Conservation (phyloP, 1,284 basidiomycete genomes). For the Fomes fomentarius region DNA sequence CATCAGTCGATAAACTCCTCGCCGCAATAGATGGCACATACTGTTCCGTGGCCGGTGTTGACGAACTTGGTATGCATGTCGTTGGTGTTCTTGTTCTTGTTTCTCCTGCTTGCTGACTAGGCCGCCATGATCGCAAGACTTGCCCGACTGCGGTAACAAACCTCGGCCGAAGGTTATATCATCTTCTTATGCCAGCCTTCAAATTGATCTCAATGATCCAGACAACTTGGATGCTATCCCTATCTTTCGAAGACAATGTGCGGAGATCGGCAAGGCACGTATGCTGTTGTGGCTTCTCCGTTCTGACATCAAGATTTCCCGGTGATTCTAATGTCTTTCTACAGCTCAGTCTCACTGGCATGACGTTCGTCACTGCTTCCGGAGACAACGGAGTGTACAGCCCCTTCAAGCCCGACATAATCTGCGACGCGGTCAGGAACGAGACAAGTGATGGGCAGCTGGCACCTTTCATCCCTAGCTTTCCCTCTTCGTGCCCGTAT, state of each 20-base stretch:
- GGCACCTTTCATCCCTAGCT: conserved; percentile 18
- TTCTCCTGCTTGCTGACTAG: no score
- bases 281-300: no score
- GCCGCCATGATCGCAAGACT: conserved; percentile 46
- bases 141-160: conserved; percentile 40
- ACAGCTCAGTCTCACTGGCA: conserved; percentile 28
- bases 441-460: conserved; percentile 39
- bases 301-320: no score
- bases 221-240: conserved; percentile 40
- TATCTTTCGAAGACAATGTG: conserved; percentile 50
- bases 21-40: not conserved
- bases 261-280: conserved; percentile 41
- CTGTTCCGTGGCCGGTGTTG: conserved; percentile 3
- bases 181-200: conserved; percentile 46
- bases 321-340: conserved; percentile 14
- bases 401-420: no score
- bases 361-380: conserved; percentile 21
- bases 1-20: not conserved
- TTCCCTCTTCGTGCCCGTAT: conserved; percentile 48
- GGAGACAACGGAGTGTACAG: conserved; percentile 22
- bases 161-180: conserved; percentile 38
- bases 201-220: conserved; percentile 43
- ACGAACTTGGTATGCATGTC: conserved; percentile 48
- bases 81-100: no score
- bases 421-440: no score